Percentiles rank a stretch among this genome's conserved stretches.
phyloP scores from a whole-genome alignment of 2,329 filamentous ascomycete genomes.

The Colletotrichum sidae region DNA sequence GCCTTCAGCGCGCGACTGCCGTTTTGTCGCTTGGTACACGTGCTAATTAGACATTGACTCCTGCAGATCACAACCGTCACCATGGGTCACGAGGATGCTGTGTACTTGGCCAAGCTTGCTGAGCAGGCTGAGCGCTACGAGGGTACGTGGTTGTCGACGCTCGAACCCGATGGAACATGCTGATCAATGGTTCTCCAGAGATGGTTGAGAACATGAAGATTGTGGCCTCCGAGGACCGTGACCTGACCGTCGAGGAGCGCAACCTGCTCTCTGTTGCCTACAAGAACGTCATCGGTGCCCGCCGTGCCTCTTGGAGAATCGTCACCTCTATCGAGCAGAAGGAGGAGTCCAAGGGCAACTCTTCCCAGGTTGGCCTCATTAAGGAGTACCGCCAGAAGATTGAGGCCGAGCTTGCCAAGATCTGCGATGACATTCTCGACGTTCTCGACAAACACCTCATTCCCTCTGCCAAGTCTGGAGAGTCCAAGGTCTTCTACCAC shows the following conservation, averaged over 20 bases:
- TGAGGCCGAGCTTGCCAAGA: slow-evolving; percentile 94
- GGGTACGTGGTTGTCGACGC: slow-evolving; percentile 69
- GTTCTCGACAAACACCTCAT: slow-evolving; percentile 95
- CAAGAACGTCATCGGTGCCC: slow-evolving; percentile 98
- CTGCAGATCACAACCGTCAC: slow-evolving; percentile 59
- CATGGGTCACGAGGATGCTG: slow-evolving; percentile 99
- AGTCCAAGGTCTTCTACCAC: slow-evolving; percentile 99
- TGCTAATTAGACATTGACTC: slow-evolving; percentile 26
- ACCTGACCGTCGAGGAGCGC: slow-evolving; percentile 92
- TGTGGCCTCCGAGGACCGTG: slow-evolving; percentile 87
- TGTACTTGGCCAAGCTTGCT: slow-evolving; percentile 99
- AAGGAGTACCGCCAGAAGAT: slow-evolving; percentile 99
- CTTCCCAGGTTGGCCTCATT: slow-evolving; percentile 88
- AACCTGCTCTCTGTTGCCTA: slow-evolving; percentile 98
- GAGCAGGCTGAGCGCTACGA: slow-evolving; percentile 99
- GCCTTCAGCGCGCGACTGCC: slow-evolving; percentile 15
- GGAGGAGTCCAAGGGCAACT: slow-evolving; percentile 99
- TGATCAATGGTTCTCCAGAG: slow-evolving; percentile 66
- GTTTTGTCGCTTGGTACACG: slow-evolving; percentile 5
- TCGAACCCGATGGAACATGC: slow-evolving; percentile 18
- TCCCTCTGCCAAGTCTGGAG: slow-evolving; percentile 91
- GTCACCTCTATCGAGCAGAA: slow-evolving; percentile 99
- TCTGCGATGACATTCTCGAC: slow-evolving; percentile 97
- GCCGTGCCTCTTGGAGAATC: slow-evolving; percentile 98
- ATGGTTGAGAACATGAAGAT: slow-evolving; percentile 99